Conservation (phyloP, 345 rosid species). For the Syzygium oleosum region DNA sequence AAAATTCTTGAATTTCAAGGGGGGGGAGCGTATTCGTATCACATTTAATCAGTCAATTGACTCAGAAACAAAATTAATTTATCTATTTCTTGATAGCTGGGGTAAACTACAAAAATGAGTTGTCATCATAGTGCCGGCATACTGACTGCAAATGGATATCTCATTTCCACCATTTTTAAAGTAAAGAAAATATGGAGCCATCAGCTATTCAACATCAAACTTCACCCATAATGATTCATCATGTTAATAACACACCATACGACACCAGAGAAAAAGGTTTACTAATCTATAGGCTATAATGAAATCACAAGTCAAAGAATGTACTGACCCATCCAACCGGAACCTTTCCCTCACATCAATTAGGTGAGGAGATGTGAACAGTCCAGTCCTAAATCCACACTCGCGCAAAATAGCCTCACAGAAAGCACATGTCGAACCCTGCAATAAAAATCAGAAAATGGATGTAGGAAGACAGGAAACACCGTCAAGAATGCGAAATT, state of each 20-base stretch:
- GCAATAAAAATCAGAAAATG: conserved; percentile 6
- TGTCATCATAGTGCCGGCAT: not conserved
- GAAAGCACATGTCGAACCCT: conserved; percentile 96
- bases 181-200: not conserved
- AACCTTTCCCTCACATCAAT: conserved; percentile 93
- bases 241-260: not conserved
- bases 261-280: not conserved
- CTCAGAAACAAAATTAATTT: not conserved
- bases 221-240: not conserved
- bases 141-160: not conserved
- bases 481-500: not conserved
- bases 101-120: not conserved
- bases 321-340: conserved; percentile 67
- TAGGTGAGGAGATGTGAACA: conserved; percentile 87
- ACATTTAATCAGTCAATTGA: not conserved
- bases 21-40: not conserved
- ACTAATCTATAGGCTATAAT: not conserved
- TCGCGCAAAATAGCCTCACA: conserved; percentile 78
- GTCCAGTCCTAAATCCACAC: conserved; percentile 73
- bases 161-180: not conserved
- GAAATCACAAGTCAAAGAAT: not conserved
- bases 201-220: not conserved
- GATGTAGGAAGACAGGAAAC: not conserved
- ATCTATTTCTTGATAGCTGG: not conserved
- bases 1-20: not conserved